Conservation (phyloP, 75 land plant species). For the Pinus tabuliformis region DNA sequence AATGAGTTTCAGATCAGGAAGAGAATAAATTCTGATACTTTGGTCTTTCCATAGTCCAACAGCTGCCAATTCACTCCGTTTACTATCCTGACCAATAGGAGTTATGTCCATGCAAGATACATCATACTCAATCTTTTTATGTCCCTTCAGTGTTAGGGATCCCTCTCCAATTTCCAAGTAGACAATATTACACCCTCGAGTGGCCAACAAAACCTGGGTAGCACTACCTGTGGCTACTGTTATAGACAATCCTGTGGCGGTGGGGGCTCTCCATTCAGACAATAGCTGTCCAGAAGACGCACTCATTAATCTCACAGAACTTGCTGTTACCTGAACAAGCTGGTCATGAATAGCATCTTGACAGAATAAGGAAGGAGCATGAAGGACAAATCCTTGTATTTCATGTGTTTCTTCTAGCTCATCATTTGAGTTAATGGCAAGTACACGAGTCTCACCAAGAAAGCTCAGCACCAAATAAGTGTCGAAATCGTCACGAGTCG, state of each 20-base stretch:
- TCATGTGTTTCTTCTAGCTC: constrained; percentile 89
- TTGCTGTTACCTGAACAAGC: constrained; percentile 87
- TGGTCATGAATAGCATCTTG: constrained; percentile 83
- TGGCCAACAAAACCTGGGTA: constrained; percentile 88
- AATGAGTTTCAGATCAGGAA: constrained; percentile 71
- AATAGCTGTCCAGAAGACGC: constrained; percentile 65
- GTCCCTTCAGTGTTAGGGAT: constrained; percentile 59
- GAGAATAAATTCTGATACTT: constrained; percentile 80
- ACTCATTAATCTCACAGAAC: constrained; percentile 75
- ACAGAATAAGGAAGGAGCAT: constrained; percentile 88
- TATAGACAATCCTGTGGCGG: constrained; percentile 24
- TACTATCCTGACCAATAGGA: constrained; percentile 78
- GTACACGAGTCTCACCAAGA: constrained; percentile 87
- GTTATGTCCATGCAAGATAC: constrained; percentile 95
- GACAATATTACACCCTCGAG: constrained; percentile 90
- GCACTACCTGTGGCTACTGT: constrained; percentile 98
- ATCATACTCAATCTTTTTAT: constrained; percentile 81
- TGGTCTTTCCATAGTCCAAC: constrained; percentile 99
- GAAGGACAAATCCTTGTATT: constrained; percentile 79
- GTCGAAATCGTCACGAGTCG: constrained; percentile 76
- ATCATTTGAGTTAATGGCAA: constrained; percentile 94
- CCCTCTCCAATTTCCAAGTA: constrained; percentile 83
- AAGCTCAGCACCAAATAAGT: constrained; percentile 97
- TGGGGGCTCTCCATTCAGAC: constrained; percentile 11
- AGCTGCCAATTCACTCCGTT: constrained; percentile 66